Evolutionary conservation across 306 rosid species (phyloP).

Genomic region (Begonia masoniana): DNA sequence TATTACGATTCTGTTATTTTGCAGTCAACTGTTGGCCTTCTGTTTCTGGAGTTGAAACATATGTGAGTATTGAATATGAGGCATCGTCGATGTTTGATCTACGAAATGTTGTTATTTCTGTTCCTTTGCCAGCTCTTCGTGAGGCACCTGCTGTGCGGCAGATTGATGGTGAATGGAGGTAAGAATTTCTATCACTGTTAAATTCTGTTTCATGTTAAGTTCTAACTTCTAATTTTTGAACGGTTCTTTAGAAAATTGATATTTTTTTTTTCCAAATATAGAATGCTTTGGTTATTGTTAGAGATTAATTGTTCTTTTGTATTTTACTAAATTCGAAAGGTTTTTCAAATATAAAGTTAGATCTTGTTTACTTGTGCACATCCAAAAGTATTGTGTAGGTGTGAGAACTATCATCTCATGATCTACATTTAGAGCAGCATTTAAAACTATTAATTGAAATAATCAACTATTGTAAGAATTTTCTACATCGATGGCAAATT

Average conservation of each 20-base stretch:
- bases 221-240: neutral
- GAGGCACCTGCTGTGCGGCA: constrained; percentile 69
- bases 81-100: constrained; percentile 73
- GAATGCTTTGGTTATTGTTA: neutral
- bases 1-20: constrained; percentile 16
- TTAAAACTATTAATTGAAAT: no score
- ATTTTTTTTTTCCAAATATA: neutral
- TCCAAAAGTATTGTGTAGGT: no score
- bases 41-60: constrained; percentile 79
- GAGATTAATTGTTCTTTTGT: neutral
- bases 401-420: no score
- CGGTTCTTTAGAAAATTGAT: neutral
- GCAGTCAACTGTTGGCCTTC: constrained; percentile 96
- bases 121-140: constrained; percentile 79
- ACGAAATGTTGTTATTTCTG: constrained; percentile 59
- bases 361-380: no score
- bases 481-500: neutral
- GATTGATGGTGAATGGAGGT: constrained; percentile 93
- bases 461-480: no score
- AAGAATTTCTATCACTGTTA: neutral
- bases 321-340: neutral
- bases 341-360: neutral
- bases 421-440: no score
- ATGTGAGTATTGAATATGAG: constrained; percentile 81
- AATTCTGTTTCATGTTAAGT: neutral